Evolutionary conservation across 2,329 filamentous ascomycete genomes (phyloP).

Genomic region (Neoscytalidium dimidiatum): DNA sequence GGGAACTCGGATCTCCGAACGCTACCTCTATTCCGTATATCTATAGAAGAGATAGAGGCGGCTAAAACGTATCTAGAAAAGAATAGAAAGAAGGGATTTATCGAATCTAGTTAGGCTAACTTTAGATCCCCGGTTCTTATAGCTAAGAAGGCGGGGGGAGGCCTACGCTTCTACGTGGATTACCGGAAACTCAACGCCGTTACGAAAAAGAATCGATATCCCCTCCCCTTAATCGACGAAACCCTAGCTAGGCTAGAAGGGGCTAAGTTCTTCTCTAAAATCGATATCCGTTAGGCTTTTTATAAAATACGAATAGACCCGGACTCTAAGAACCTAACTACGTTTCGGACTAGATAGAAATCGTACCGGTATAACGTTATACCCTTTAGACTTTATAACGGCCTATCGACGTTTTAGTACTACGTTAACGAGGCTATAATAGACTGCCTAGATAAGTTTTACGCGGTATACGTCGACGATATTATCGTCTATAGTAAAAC

Average conservation of each 20-base stretch:
- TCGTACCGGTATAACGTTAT: slow-evolving; percentile 28
- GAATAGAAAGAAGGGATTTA: background rate
- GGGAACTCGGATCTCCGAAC: background rate
- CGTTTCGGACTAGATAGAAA: slow-evolving; percentile 25
- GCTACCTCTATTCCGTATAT: background rate
- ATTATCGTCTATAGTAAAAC: background rate
- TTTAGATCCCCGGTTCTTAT: background rate
- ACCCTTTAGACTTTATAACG: slow-evolving; percentile 29
- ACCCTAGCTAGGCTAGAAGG: background rate
- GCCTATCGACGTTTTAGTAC: slow-evolving; percentile 23
- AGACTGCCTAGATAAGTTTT: slow-evolving; percentile 8
- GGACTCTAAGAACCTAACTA: slow-evolving; percentile 15
- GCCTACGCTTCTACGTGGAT: background rate
- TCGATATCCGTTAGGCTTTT: background rate
- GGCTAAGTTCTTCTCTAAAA: background rate
- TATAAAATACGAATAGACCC: background rate
- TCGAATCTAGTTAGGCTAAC: background rate
- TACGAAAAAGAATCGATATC: background rate
- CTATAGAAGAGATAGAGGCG: background rate
- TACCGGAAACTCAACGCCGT: background rate
- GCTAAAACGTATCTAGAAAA: background rate
- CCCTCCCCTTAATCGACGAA: background rate
- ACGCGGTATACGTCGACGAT: background rate
- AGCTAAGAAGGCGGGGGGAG: background rate
- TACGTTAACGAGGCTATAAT: slow-evolving; percentile 23